Evolutionary conservation across 495 filamentous ascomycete genomes (phyloP), one percentile per base, ranked within the genome.

Genomic region (Cairneyella variabilis): DNA sequence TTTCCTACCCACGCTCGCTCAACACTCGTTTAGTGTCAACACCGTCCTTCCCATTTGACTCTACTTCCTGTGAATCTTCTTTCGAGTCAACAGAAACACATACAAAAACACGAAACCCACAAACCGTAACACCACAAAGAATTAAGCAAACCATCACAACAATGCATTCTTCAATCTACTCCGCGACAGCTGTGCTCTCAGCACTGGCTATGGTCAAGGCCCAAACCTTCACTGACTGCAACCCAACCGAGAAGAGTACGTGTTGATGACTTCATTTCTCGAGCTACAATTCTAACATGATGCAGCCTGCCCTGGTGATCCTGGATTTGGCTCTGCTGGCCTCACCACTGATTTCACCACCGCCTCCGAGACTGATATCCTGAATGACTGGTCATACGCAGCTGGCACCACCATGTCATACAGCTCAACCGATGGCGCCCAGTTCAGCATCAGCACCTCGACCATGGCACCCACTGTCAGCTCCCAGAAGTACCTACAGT

Each of bases 401-500:
- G 53, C 48, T 32, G 60, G 58, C 2, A 64, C 57, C 10, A 61
- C 41, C 30, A n/a, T 67, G 30, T 39, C 45, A 44, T 62, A 64
- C 43, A 28, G 28, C 10, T 22, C 9, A 22, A 28, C 48, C 18
- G 39, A 57, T 28, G 62, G 62, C 10, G 62, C 62, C 20, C 27
- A 48, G 11, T 62, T 64, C 51, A 50, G 16, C 22, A 64, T 61
- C 53, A 32, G 23, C 3, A 39, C 3, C 5, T 14, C n/a, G 50
- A 83, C 82, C 56, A 82, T 92, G 59, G 80, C 88, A 2, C 87
- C 89, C 17, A 83, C 89, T 47, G 76, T 97, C 54, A 76, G 74
- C 56, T 71, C 65, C 64, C 79, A 71, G 50, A 82, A 84, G 60
- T 90, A 88, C 68, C 89, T 93, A 66, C 88, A 92, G 80, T 91